Base-by-base conservation (phyloP, 2,329 filamentous ascomycete genomes). In the Parafenestella ontariensis region DNA sequence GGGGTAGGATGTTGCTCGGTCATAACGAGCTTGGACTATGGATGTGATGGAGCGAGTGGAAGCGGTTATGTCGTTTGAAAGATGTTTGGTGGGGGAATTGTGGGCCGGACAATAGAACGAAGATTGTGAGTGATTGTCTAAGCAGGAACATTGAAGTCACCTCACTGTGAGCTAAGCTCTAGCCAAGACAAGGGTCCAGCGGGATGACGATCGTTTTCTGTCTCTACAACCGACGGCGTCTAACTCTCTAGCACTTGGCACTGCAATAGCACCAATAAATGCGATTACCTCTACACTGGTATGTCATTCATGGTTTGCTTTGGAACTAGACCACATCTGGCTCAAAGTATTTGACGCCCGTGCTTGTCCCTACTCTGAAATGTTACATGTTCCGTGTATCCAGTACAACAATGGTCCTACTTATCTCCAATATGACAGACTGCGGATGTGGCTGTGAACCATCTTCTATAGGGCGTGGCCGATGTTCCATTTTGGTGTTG, bases 1-100 rank as follows among this genome's bases (percentile, higher is more conserved):
- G 72, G 70, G 68, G 65, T 58, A 65, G 61, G 46, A 23, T 64
- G 59, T 37, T 59, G 50, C 43, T 70, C 63, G 48, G 54, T 52
- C 70, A 74, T 75, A 28, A 47, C 47, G 46, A 24, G 39, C 36
- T 17, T 23, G 26, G 20, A 24, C 15, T 36, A 24, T 43, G 15
- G 9, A n/a, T 13, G 13, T 17, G 39, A 26, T 33, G 26, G n/a
- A 24, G 9, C 34, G 41, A 52, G 21, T 18, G 20, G 8, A 9
- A 26, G 15, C 4, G 18, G 33, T 28, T 37, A 18, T n/a, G 17
- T 4, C 23, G 31, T 28, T 20, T 24, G 18, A 37, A 23, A 39
- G 40, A 3, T 21, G n/a, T 37, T 21, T 31, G 20, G 23, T 39
- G 18, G 24, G 29, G 17, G n/a, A 15, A 17, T 9, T 18, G 39